phyloP scores from a whole-genome alignment of 495 filamentous ascomycete species.

The Pseudotulostoma volvatum region DNA sequence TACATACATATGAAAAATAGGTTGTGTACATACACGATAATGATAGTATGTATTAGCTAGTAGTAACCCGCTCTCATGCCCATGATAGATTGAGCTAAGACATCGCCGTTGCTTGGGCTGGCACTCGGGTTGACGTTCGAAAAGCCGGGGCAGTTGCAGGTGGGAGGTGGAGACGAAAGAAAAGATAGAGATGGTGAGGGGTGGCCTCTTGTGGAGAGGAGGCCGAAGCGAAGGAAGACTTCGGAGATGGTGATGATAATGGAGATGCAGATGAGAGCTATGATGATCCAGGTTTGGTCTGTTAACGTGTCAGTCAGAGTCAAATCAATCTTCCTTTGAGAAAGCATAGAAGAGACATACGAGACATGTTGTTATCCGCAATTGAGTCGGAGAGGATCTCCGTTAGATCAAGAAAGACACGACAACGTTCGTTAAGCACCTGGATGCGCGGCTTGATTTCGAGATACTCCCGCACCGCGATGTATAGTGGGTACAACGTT shows the following conservation, averaged over 20 bases:
- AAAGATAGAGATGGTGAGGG: constrained; percentile 2
- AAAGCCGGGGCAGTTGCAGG: no score
- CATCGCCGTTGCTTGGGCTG: no score
- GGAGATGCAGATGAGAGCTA: constrained; percentile 76
- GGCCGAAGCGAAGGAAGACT: constrained; percentile 71
- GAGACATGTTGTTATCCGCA: constrained; percentile 83
- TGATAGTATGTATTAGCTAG: no score
- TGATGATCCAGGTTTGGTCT: constrained; percentile 94
- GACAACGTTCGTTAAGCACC: constrained; percentile 90
- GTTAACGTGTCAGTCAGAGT: constrained; percentile 4
- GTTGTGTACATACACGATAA: no score
- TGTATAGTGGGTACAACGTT: constrained; percentile 85
- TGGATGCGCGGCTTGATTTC: constrained; percentile 91
- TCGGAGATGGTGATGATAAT: constrained; percentile 84
- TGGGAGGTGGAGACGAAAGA: neutral
- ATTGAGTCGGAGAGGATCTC: constrained; percentile 89
- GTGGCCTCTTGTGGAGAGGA: constrained; percentile 17
- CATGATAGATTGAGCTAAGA: no score
- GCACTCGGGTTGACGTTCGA: no score
- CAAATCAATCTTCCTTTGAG: neutral
- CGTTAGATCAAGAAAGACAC: constrained; percentile 90
- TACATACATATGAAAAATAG: no score
- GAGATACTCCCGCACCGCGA: constrained; percentile 88
- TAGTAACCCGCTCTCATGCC: no score
- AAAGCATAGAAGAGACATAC: constrained; percentile 15